Base-by-base conservation (phyloP, 78 protist genomes). In the Chrysochromulina parva region DNA sequence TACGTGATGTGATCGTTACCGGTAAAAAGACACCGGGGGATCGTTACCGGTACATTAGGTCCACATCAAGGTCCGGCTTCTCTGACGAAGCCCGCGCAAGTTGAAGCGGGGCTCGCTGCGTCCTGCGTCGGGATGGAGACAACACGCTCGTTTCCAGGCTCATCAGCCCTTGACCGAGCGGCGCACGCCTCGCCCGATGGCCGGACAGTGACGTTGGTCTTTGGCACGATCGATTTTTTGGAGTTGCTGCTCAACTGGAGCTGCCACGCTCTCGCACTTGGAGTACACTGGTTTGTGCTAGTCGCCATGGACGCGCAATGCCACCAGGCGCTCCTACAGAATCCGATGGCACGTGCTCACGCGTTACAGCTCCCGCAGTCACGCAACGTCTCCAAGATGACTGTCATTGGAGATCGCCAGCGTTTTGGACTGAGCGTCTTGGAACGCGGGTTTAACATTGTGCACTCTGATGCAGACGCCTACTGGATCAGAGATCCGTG, bases 401-500 rank as follows among this genome's bases (percentile, higher is more conserved):
- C 16, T 52, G 80, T 71, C 80, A 71, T 71, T 14, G 80, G 80
- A 38, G 80, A 71, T 2, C 80, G 80, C 11, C 80, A 71, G 80
- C 80, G 80, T 13, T 71, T 71, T 14, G 80, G 80, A 24, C 26
- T 71, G 38, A 16, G n/a, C 7, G 80, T 38, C 11, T 52, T 71
- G n/a, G 20, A 71, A 13, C 52, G 52, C 53, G 80, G 80, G 20
- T 11, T 71, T 16, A 4, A 38, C 38, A 52, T 71, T 3, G 26
- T 71, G n/a, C 80, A 71, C 80, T 24, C 80, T 14, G 80, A 71
- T 14, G 80, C 80, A 16, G 80, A 71, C 80, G 80, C 80, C n/a
- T 3, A n/a, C 16, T 71, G 38, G 38, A 38, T 71, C 16, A 11
- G 62, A 7, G 62, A 58, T 13, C 62, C 62, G 62, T 14, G 24